Percentiles rank a stretch among this genome's conserved stretches.
These are phyloP conservation scores for Prunus armeniaca DNA, from an alignment of 306 rosid species.

Conservation along the genomic window DNA sequence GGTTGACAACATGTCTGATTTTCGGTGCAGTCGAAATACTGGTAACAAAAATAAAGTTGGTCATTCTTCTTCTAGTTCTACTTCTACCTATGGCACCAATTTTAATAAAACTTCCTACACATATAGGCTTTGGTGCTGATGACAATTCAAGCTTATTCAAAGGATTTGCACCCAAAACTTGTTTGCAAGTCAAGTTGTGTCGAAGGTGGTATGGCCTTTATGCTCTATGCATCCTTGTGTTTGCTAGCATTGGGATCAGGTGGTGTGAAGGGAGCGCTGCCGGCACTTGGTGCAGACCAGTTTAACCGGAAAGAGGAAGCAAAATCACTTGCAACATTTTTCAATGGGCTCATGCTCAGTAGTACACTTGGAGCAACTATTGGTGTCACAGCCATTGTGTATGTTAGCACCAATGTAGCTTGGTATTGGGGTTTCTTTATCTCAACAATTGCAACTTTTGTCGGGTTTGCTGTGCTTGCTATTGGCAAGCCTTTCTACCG, in stretches of 20 bases:
- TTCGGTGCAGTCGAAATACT: conserved; percentile 64
- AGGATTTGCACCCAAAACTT: conserved; percentile 45
- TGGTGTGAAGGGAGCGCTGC: conserved; percentile 71
- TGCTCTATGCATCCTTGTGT: conserved; percentile 55
- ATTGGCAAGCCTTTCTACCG: conserved; percentile 77
- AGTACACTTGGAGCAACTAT: conserved; percentile 55
- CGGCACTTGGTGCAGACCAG: conserved; percentile 83
- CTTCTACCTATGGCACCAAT: background rate
- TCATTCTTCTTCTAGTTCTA: background rate
- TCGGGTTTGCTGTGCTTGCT: conserved; percentile 55
- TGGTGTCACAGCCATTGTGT: conserved; percentile 69
- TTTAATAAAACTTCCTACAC: background rate
- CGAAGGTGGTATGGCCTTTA: conserved; percentile 40
- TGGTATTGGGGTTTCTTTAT: conserved; percentile 83
- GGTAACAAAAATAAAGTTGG: conserved; percentile 30
- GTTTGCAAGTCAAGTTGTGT: conserved; percentile 52
- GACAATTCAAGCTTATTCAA: conserved; percentile 56
- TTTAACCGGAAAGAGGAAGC: conserved; percentile 59
- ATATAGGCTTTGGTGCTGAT: conserved; percentile 50
- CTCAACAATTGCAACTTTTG: conserved; percentile 40
- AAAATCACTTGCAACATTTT: conserved; percentile 63
- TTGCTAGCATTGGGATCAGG: conserved; percentile 67
- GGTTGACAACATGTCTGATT: conserved; percentile 60
- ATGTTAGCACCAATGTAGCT: conserved; percentile 45
- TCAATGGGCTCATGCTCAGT: conserved; percentile 65